Conservation (phyloP, 208 protist genomes). For the Trypanosoma vivax region DNA sequence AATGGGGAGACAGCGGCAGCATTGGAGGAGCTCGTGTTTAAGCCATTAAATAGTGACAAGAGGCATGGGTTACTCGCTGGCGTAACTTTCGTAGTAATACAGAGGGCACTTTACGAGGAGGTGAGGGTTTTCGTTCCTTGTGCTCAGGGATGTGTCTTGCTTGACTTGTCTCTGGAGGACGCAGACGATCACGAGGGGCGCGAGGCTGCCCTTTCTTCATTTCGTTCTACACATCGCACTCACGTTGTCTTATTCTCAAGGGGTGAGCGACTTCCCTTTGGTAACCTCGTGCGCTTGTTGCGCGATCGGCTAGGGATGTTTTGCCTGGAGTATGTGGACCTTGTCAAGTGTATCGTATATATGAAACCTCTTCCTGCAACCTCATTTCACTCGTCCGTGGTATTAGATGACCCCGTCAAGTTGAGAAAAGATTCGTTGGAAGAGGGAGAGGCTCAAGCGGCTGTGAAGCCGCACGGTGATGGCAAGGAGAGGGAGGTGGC, state of each 20-base stretch:
- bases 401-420: neutral
- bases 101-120: slow-evolving; percentile 53
- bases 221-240: slow-evolving; percentile 28
- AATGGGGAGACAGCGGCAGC: neutral
- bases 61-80: slow-evolving; percentile 40
- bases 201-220: slow-evolving; percentile 19
- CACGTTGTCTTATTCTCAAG: slow-evolving; percentile 59
- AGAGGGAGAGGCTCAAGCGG: neutral
- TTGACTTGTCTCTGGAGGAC: slow-evolving; percentile 30
- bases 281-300: slow-evolving; percentile 24
- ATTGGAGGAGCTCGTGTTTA: slow-evolving; percentile 4
- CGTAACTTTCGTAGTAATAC: slow-evolving; percentile 52
- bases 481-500: neutral
- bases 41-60: slow-evolving; percentile 25
- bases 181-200: slow-evolving; percentile 3
- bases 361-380: slow-evolving; percentile 13
- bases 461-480: neutral
- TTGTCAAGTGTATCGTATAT: slow-evolving; percentile 35
- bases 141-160: slow-evolving; percentile 36
- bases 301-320: slow-evolving; percentile 28
- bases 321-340: slow-evolving; percentile 43
- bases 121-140: slow-evolving; percentile 36
- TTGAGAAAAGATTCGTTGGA: neutral
- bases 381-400: neutral
- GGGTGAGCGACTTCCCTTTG: slow-evolving; percentile 37